A percentile compares a stretch with the other conserved stretches of the same genome.
Evolutionary conservation across 2,329 filamentous ascomycete species (phyloP).

Genomic region (Dactylonectria estremocensis): DNA sequence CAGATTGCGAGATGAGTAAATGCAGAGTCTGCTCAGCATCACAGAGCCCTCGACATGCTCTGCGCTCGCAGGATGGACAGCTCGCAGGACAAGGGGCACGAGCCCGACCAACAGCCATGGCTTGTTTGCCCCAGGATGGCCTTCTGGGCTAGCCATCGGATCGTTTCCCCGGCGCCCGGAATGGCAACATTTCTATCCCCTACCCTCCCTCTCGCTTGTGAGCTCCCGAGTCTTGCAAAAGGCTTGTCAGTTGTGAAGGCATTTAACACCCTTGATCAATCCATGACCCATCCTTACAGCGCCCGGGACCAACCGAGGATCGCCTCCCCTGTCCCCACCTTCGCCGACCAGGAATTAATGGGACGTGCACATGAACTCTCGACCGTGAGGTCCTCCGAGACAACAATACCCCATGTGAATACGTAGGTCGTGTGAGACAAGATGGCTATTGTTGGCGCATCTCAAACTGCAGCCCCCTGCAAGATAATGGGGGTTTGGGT

Average conservation of each 20-base stretch:
- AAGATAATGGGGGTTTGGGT: neutral
- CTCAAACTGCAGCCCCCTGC: neutral
- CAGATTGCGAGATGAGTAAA: too few species aligned
- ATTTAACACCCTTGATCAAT: neutral
- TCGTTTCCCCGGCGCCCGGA: neutral
- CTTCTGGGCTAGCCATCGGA: neutral
- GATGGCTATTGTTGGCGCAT: neutral
- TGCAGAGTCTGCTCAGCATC: too few species aligned
- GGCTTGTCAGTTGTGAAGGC: slow-evolving; percentile 3
- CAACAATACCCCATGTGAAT: too few species aligned
- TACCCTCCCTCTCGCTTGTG: neutral
- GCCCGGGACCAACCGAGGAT: too few species aligned
- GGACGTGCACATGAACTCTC: too few species aligned
- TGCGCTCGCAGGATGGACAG: neutral
- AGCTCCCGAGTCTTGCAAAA: neutral
- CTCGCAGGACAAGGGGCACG: neutral
- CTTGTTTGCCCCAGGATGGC: neutral
- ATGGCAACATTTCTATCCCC: neutral
- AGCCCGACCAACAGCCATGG: neutral
- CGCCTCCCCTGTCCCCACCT: too few species aligned
- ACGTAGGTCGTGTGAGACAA: too few species aligned
- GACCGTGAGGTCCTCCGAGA: too few species aligned
- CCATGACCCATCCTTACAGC: neutral
- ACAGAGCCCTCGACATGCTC: too few species aligned
- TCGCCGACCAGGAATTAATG: too few species aligned